These are phyloP conservation scores for Aspergillus cristatus DNA, from an alignment of 495 filamentous ascomycete genomes.

Conservation along the genomic window DNA sequence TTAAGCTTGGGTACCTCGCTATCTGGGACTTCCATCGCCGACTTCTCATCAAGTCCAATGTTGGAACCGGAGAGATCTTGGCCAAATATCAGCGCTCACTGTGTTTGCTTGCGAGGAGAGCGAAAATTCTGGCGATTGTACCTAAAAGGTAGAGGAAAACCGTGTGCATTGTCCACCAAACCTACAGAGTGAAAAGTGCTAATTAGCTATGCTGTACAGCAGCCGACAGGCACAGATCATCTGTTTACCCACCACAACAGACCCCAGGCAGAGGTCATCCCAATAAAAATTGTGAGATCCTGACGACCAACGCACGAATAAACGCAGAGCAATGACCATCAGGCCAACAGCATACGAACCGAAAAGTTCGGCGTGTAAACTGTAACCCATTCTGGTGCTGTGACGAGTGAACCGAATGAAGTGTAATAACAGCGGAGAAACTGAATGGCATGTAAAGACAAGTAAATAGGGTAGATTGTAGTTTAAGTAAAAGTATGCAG, in stretches of 20 bases:
- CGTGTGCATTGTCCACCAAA: constrained; percentile 6
- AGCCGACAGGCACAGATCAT: constrained; percentile 15
- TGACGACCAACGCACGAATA: constrained; percentile 5
- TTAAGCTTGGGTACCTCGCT: background rate
- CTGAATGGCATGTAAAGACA: too few species aligned
- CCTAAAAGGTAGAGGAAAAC: constrained; percentile 4
- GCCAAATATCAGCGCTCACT: too few species aligned
- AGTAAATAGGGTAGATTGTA: too few species aligned
- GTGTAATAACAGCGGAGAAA: too few species aligned
- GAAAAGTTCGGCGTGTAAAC: constrained; percentile 6
- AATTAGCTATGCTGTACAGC: background rate
- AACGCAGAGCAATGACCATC: constrained; percentile 2
- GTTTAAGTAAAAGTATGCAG: too few species aligned
- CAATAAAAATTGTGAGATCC: constrained; percentile 4
- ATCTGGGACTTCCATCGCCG: constrained; percentile 5
- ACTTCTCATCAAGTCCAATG: constrained; percentile 6
- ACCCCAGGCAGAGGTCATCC: constrained; percentile 6
- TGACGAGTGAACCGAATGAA: too few species aligned
- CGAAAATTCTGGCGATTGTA: background rate
- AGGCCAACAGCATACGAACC: constrained; percentile 7
- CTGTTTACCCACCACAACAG: constrained; percentile 5
- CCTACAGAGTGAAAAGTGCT: constrained; percentile 1
- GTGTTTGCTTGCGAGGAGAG: too few species aligned
- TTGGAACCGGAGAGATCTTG: constrained; percentile 5
- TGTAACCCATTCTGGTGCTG: constrained; percentile 9